phyloP scores from a whole-genome alignment of 805 yeast genomes.

The Deakozyma indianensis region DNA sequence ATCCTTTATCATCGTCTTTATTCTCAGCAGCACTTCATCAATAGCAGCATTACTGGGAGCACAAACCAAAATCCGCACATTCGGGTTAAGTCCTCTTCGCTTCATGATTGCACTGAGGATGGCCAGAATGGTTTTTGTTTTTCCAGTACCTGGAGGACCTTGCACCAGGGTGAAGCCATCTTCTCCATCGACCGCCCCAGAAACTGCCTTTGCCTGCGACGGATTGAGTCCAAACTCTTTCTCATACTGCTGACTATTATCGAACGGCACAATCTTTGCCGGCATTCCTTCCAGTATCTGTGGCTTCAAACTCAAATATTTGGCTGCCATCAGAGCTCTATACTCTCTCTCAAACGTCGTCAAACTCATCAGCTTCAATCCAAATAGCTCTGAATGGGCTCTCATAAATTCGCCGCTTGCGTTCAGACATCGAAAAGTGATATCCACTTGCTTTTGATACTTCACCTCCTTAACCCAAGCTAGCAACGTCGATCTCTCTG shows the following conservation, averaged over 20 bases:
- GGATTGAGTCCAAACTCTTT: slow-evolving; percentile 48
- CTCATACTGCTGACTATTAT: slow-evolving; percentile 30
- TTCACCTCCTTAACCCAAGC: not conserved
- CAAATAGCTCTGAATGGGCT: slow-evolving; percentile 24
- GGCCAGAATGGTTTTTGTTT: slow-evolving; percentile 91
- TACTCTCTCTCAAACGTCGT: slow-evolving; percentile 88
- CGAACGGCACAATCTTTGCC: slow-evolving; percentile 22
- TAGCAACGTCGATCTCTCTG: not conserved
- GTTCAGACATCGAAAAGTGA: not conserved
- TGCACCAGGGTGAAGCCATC: slow-evolving; percentile 84
- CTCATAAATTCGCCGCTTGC: not conserved
- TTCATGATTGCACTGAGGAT: slow-evolving; percentile 42
- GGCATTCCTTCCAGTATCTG: slow-evolving; percentile 58
- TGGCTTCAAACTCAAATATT: slow-evolving; percentile 62
- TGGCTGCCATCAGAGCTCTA: slow-evolving; percentile 67
- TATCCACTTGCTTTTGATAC: not conserved
- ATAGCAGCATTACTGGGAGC: slow-evolving; percentile 99
- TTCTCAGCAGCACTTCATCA: slow-evolving; percentile 79
- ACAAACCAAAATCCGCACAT: slow-evolving; percentile 64
- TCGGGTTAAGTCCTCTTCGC: not conserved
- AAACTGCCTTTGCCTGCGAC: slow-evolving; percentile 85
- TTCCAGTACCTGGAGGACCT: slow-evolving; percentile 98
- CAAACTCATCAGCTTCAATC: slow-evolving; percentile 71
- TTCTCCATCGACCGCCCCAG: slow-evolving; percentile 45
- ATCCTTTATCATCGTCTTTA: slow-evolving; percentile 49